Percentiles rank a stretch among this genome's conserved stretches.
Conservation (phyloP, 306 rosid species). For the Macrotyloma uniflorum region DNA sequence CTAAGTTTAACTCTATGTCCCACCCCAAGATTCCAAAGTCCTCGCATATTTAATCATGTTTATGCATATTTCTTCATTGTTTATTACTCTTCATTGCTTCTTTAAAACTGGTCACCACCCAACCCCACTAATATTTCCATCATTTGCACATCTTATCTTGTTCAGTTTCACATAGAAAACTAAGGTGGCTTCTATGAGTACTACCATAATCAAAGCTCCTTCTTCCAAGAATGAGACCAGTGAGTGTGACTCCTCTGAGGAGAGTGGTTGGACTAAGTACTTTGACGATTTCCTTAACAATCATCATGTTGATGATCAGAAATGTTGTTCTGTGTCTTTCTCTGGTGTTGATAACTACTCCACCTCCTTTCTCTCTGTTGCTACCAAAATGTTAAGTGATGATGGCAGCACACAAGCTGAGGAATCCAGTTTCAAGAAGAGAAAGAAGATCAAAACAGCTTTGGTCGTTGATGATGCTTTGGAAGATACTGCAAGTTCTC, state of each 20-base stretch:
- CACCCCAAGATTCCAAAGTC: conserved; percentile 48
- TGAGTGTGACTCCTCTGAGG: conserved; percentile 52
- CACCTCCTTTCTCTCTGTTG: conserved; percentile 46
- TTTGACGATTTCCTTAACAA: conserved; percentile 63
- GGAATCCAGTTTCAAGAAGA: conserved; percentile 52
- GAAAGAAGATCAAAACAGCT: conserved; percentile 48
- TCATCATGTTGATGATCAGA: conserved; percentile 3
- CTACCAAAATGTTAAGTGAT: conserved; percentile 12
- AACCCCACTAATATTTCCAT: conserved; percentile 31
- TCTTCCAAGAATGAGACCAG: conserved; percentile 28
- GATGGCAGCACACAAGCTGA: neutral
- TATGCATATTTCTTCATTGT: neutral
- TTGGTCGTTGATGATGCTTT: conserved; percentile 67
- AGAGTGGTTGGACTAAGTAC: conserved; percentile 89
- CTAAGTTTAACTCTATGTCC: conserved; percentile 43
- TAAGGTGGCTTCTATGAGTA: conserved; percentile 42
- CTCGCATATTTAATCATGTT: conserved; percentile 22
- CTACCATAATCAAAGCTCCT: conserved; percentile 46
- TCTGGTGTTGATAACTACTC: conserved; percentile 30
- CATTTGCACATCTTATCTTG: conserved; percentile 17
- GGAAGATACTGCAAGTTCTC: conserved; percentile 95
- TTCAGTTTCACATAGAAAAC: neutral
- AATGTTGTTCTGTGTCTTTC: conserved; percentile 32
- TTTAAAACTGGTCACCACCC: conserved; percentile 33
- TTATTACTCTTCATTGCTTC: conserved; percentile 9